Evolutionary conservation across 1,284 basidiomycete genomes (phyloP).

Genomic region (Pterulicium gracile): DNA sequence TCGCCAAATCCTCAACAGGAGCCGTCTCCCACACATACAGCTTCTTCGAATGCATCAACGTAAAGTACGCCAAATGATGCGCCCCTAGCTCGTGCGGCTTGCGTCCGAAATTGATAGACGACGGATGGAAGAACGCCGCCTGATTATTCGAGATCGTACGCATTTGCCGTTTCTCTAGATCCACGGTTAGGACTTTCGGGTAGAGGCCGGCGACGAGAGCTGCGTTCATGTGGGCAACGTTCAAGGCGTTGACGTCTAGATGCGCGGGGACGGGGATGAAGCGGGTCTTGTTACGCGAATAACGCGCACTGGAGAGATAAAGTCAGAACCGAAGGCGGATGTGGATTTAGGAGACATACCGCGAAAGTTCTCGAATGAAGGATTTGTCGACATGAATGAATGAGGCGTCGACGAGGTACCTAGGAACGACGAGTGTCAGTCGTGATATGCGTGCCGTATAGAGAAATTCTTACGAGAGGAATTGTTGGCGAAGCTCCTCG

Average conservation of each 20-base stretch:
- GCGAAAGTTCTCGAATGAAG: conserved; percentile 63
- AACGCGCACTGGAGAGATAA: conserved; percentile 48
- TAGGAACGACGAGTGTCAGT: conserved; percentile 20
- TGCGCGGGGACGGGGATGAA: conserved; percentile 72
- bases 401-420: conserved; percentile 79
- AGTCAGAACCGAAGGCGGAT: not conserved
- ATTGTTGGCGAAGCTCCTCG: conserved; percentile 93
- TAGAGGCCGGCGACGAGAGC: conserved; percentile 85
- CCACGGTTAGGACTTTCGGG: conserved; percentile 80
- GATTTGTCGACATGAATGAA: conserved; percentile 68
- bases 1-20: conserved; percentile 76
- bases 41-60: conserved; percentile 87
- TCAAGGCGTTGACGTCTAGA: conserved; percentile 61
- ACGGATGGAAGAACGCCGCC: conserved; percentile 80
- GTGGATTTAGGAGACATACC: conserved; percentile 35
- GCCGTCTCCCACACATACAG: conserved; percentile 97
- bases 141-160: conserved; percentile 87
- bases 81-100: conserved; percentile 62
- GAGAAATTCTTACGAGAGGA: conserved; percentile 50
- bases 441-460: not conserved
- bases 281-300: conserved; percentile 59
- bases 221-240: conserved; percentile 63
- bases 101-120: conserved; percentile 77
- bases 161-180: conserved; percentile 47
- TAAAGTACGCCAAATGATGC: conserved; percentile 80